phyloP scores from a whole-genome alignment of 371 early-diverging fungal species.

The Chytridium lagenaria region DNA sequence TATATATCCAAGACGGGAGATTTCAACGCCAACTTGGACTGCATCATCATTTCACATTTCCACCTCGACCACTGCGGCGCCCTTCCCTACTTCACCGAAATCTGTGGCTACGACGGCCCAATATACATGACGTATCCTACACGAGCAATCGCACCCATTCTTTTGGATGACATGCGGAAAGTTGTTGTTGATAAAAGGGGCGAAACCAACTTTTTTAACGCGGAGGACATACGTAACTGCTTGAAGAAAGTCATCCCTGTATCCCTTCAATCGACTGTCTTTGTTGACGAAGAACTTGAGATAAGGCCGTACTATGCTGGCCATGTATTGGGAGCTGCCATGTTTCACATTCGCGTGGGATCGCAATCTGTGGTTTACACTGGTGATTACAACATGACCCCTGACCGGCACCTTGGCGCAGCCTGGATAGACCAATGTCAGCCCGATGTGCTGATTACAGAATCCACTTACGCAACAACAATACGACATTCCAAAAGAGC shows the following conservation, averaged over 20 bases:
- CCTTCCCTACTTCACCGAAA: slow-evolving; percentile 92
- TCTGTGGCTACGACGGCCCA: slow-evolving; percentile 94
- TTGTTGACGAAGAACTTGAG: slow-evolving; percentile 87
- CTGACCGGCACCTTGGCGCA: slow-evolving; percentile 99
- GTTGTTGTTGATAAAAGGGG: slow-evolving; percentile 82
- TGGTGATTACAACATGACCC: slow-evolving; percentile 99
- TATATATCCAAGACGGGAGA: slow-evolving; percentile 86
- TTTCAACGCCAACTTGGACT: slow-evolving; percentile 78
- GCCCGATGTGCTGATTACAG: slow-evolving; percentile 95
- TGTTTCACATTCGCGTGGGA: slow-evolving; percentile 97
- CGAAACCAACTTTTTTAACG: slow-evolving; percentile 83
- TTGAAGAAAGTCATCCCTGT: slow-evolving; percentile 90
- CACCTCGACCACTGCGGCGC: slow-evolving; percentile 99
- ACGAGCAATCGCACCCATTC: slow-evolving; percentile 97
- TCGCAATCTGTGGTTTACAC: slow-evolving; percentile 93
- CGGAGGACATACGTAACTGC: slow-evolving; percentile 74
- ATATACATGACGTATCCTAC: slow-evolving; percentile 99
- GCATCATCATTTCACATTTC: slow-evolving; percentile 98
- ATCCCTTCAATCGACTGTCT: slow-evolving; percentile 85
- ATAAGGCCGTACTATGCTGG: slow-evolving; percentile 99
- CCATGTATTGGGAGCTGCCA: slow-evolving; percentile 99
- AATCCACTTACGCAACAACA: slow-evolving; percentile 99
- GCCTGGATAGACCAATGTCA: slow-evolving; percentile 85
- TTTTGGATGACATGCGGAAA: slow-evolving; percentile 97
- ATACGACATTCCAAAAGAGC: slow-evolving; percentile 79